Percentiles rank a stretch among this genome's conserved stretches.
phyloP scores from a whole-genome alignment of 140 eudicot genomes.

The Cichorium intybus region DNA sequence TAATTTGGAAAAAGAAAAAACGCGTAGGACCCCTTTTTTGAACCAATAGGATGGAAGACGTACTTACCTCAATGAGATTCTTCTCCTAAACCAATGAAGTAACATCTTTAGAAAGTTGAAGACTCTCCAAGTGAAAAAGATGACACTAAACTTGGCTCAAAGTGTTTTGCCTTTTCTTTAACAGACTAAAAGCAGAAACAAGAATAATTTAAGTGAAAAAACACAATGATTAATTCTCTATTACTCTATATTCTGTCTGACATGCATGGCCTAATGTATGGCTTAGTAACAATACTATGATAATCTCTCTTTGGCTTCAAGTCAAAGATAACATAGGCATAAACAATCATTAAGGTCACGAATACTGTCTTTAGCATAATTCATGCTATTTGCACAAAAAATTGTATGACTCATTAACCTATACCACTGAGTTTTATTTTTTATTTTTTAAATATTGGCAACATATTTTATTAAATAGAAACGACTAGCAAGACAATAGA shows the following conservation, averaged over 20 bases:
- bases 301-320: slow-evolving; percentile 46
- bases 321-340: slow-evolving; percentile 39
- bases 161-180: slow-evolving; percentile 10
- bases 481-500: too few relatives aligned
- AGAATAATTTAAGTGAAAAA: slow-evolving; percentile 15
- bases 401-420: slow-evolving; percentile 9
- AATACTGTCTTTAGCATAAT: slow-evolving; percentile 22
- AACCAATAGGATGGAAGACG: slow-evolving; percentile 5
- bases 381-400: slow-evolving; percentile 11
- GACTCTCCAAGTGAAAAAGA: slow-evolving; percentile 6
- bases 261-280: slow-evolving; percentile 38
- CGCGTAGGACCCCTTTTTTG: background rate
- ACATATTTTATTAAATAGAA: too few relatives aligned
- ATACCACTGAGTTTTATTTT: too few relatives aligned
- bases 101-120: background rate
- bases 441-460: too few relatives aligned
- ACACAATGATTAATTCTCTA: slow-evolving; percentile 41
- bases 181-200: slow-evolving; percentile 9
- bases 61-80: slow-evolving; percentile 21
- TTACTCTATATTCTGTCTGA: slow-evolving; percentile 32
- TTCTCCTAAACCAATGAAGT: slow-evolving; percentile 18
- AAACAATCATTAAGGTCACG: slow-evolving; percentile 30
- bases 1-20: slow-evolving; percentile 11
- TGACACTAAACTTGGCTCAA: slow-evolving; percentile 8
- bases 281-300: slow-evolving; percentile 23